phyloP scores from a whole-genome alignment of 2,329 filamentous ascomycete genomes.

The Chrysosporium keratinophilum region DNA sequence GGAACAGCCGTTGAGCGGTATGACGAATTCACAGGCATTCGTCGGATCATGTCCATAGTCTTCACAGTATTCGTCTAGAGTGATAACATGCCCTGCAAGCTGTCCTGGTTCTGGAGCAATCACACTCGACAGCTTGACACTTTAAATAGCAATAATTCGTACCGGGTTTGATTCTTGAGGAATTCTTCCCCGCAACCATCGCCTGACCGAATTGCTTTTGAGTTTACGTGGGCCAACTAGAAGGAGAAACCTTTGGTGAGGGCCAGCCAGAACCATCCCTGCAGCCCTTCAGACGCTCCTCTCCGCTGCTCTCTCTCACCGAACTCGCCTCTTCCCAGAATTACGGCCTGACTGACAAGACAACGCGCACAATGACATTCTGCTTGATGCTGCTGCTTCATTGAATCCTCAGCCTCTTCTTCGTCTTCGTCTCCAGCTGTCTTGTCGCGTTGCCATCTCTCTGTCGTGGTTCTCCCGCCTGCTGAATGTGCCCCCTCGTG shows the following conservation, averaged over 20 bases:
- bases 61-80: neutral
- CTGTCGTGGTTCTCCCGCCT: slow-evolving; percentile 11
- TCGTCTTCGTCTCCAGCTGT: slow-evolving; percentile 8
- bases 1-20: neutral
- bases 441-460: slow-evolving; percentile 17
- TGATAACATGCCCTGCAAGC: neutral
- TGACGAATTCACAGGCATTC: neutral
- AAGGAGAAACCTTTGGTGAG: slow-evolving; percentile 4
- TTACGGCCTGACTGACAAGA: neutral
- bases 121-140: neutral
- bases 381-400: neutral
- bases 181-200: slow-evolving; percentile 8
- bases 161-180: neutral
- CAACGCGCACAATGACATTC: slow-evolving; percentile 1
- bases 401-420: slow-evolving; percentile 1
- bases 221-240: slow-evolving; percentile 11
- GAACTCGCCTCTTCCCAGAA: slow-evolving; percentile 6
- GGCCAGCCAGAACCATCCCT: neutral
- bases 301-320: neutral
- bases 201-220: slow-evolving; percentile 9
- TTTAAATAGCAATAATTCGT: too few species aligned
- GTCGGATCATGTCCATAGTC: neutral
- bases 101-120: neutral
- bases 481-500: slow-evolving; percentile 4
- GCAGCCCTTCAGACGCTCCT: neutral